Conservation (phyloP, 2,329 filamentous ascomycete species). For the Arthrocladium fulminans region DNA sequence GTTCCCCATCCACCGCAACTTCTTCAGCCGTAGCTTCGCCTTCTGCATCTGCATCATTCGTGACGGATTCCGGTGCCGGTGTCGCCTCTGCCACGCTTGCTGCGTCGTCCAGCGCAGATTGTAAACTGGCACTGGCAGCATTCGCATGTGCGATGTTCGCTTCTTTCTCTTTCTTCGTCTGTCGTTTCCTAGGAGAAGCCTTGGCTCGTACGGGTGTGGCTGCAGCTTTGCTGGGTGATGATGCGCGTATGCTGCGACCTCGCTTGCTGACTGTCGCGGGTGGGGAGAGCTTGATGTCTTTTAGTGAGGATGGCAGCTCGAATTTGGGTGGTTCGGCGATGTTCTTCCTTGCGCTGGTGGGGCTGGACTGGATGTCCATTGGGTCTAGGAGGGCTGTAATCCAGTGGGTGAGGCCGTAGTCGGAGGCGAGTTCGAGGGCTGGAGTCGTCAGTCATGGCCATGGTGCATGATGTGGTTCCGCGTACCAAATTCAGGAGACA, state of each 20-base stretch:
- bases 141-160: conserved; percentile 41
- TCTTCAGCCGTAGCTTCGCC: conserved; percentile 40
- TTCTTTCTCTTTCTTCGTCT: conserved; percentile 41
- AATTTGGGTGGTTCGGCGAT: conserved; percentile 78
- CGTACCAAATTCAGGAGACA: conserved; percentile 64
- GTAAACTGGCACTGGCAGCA: conserved; percentile 40
- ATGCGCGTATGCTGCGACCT: conserved; percentile 50
- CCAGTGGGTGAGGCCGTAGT: conserved; percentile 81
- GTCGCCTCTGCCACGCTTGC: conserved; percentile 23
- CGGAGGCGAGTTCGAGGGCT: conserved; percentile 73
- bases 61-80: conserved; percentile 7
- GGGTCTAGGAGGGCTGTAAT: conserved; percentile 86
- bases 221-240: conserved; percentile 43
- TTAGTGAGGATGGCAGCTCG: conserved; percentile 43
- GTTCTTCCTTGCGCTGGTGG: conserved; percentile 61
- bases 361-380: conserved; percentile 61
- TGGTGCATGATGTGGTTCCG: not conserved
- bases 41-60: conserved; percentile 39
- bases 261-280: conserved; percentile 26
- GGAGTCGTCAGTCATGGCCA: conserved; percentile 26
- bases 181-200: conserved; percentile 48
- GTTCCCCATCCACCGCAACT: not conserved
- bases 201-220: conserved; percentile 24
- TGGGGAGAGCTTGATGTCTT: conserved; percentile 25
- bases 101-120: conserved; percentile 40